Percentiles rank a stretch among this genome's conserved stretches.
phyloP scores from a whole-genome alignment of 2,329 filamentous ascomycete species.

The Aspergillus tubingensis region DNA sequence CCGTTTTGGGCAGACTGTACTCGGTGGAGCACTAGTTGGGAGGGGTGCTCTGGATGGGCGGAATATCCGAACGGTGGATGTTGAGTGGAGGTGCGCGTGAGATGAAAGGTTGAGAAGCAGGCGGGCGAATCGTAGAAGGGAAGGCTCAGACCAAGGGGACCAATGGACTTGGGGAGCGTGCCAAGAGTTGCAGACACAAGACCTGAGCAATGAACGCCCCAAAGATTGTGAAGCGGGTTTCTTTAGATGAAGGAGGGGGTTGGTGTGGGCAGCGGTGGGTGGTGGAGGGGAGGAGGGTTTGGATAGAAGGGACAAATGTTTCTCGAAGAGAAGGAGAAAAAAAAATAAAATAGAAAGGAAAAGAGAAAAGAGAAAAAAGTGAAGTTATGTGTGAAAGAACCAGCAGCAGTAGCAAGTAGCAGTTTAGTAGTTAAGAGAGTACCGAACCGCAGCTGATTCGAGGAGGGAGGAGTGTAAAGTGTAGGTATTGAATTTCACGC shows the following conservation, averaged over 20 bases:
- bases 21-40: constrained; percentile 35
- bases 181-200: constrained; percentile 35
- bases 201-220: constrained; percentile 18
- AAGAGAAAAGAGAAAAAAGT: constrained; percentile 12
- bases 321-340: constrained; percentile 10
- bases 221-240: constrained; percentile 19
- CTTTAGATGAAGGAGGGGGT: not conserved
- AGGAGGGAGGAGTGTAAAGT: constrained; percentile 2
- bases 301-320: constrained; percentile 8
- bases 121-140: constrained; percentile 27
- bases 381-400: constrained; percentile 8
- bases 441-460: constrained; percentile 13
- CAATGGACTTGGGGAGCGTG: constrained; percentile 26
- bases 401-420: constrained; percentile 15
- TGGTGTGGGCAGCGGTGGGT: too few species aligned
- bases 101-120: constrained; percentile 38
- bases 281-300: constrained; percentile 15
- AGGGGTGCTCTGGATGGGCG: constrained; percentile 37
- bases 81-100: constrained; percentile 34
- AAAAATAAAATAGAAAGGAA: constrained; percentile 5
- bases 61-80: constrained; percentile 37
- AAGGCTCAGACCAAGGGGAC: constrained; percentile 26
- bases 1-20: constrained; percentile 56
- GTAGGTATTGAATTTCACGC: constrained; percentile 14
- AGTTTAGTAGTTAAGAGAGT: constrained; percentile 12